Evolutionary conservation across 768 basidiomycete species (phyloP).

Genomic region (Nidularia pulvinata): DNA sequence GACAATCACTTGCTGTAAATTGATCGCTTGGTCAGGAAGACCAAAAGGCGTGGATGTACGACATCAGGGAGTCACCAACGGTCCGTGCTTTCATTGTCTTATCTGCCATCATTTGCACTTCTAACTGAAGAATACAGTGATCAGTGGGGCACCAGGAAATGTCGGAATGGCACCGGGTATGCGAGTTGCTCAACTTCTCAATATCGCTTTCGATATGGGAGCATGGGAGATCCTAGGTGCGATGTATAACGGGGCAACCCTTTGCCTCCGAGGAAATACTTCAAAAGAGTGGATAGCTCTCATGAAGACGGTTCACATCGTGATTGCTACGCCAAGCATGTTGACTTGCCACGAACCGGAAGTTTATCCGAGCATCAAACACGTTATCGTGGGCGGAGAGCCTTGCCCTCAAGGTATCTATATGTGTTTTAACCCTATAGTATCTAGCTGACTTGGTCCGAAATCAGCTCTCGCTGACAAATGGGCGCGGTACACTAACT

Average conservation of each 20-base stretch:
- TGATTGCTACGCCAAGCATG: slow-evolving; percentile 55
- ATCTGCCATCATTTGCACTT: too few species aligned
- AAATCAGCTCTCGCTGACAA: slow-evolving; percentile 31
- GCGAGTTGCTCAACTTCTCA: slow-evolving; percentile 45
- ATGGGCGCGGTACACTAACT: slow-evolving; percentile 39
- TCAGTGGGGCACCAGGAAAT: slow-evolving; percentile 40
- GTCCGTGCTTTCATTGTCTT: too few species aligned
- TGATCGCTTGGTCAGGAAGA: too few species aligned
- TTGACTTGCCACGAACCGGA: slow-evolving; percentile 44
- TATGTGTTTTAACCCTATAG: too few species aligned
- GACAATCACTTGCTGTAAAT: too few species aligned
- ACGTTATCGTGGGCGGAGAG: slow-evolving; percentile 52
- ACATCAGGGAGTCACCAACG: slow-evolving; percentile 31
- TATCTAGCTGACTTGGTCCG: neutral
- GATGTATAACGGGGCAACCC: slow-evolving; percentile 49
- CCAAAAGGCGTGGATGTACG: slow-evolving; percentile 44
- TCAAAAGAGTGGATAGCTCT: slow-evolving; percentile 47
- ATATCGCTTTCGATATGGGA: slow-evolving; percentile 45
- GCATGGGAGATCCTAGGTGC: slow-evolving; percentile 53
- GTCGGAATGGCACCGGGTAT: slow-evolving; percentile 42
- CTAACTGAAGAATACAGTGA: too few species aligned
- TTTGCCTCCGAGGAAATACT: slow-evolving; percentile 51
- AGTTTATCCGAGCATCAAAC: slow-evolving; percentile 48
- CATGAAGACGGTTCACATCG: slow-evolving; percentile 49
- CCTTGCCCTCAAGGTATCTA: slow-evolving; percentile 48